Evolutionary conservation across 2,329 filamentous ascomycete species (phyloP), one percentile per base, ranked within the genome.

Genomic region (Teratosphaeriaceae sp.): DNA sequence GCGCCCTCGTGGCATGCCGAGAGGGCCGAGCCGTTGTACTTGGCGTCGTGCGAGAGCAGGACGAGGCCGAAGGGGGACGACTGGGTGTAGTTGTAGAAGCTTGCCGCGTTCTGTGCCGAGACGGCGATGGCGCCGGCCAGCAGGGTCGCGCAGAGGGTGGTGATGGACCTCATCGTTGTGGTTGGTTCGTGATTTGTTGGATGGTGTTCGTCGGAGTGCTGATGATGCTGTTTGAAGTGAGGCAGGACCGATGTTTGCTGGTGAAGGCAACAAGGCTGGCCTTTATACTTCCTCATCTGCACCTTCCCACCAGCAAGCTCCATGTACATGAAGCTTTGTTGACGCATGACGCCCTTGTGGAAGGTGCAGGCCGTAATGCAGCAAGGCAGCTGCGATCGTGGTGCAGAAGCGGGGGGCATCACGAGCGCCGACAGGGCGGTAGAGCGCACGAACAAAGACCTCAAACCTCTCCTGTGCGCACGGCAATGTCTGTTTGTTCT

Each of bases 71-170:
- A 39, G 22, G 22, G 5, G 3, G 37, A 9, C 16, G 37, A 27
- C 16, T 39, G 37, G 37, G 12, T 27, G 37, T 39, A 16, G 37
- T 29, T n/a, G n/a, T n/a, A n/a, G n/a, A n/a, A n/a, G n/a, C n/a
- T n/a, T n/a, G n/a, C n/a, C n/a, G n/a, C n/a, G n/a, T n/a, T 15
- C 18, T 38, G 35, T 6, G 35, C 35, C 6, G 18, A 19, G 31
- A n/a, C 20, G 31, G 15, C 31, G 5, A 20, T 19, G n/a, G 31
- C n/a, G 31, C 18, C 18, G 31, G 31, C 31, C 9, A 34, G 31
- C 31, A 34, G 15, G 20, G 31, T 12, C 15, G 15, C 8, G 12
- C 31, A 18, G 20, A 34, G 15, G 31, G 31, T 12, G 31, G 6
- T 19, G 31, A 34, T 19, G 18, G 31, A 20, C 31, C 11, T 19